A percentile compares a stretch with the other conserved stretches of the same genome.
Conservation (phyloP, 2,329 filamentous ascomycete genomes). For the Alternaria sp. region DNA sequence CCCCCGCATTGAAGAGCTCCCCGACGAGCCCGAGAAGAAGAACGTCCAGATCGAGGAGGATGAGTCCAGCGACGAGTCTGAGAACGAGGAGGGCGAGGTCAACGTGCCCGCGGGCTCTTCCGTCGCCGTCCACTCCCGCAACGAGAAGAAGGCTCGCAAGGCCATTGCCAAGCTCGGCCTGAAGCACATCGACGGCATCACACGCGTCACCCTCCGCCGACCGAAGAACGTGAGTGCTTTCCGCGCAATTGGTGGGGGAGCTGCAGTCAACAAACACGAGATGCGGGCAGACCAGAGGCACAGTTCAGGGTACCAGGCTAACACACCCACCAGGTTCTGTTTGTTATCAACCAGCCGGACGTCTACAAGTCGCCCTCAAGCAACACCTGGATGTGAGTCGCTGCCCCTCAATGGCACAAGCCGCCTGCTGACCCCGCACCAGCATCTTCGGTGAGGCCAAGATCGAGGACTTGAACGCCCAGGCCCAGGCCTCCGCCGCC, state of each 20-base stretch:
- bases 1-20: slow-evolving; percentile 96
- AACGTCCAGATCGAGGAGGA: slow-evolving; percentile 76
- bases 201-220: slow-evolving; percentile 93
- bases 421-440: slow-evolving; percentile 33
- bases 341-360: slow-evolving; percentile 99
- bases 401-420: slow-evolving; percentile 8
- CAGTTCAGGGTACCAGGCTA: slow-evolving; percentile 19
- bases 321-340: slow-evolving; percentile 75
- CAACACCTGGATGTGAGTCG: slow-evolving; percentile 99
- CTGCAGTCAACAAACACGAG: slow-evolving; percentile 9
- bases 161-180: slow-evolving; percentile 98
- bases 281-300: slow-evolving; percentile 5
- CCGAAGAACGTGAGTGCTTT: slow-evolving; percentile 90
- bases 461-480: slow-evolving; percentile 99
- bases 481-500: slow-evolving; percentile 92
- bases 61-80: slow-evolving; percentile 74
- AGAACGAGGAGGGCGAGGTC: slow-evolving; percentile 73
- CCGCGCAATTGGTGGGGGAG: slow-evolving; percentile 23
- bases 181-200: slow-evolving; percentile 96
- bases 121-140: slow-evolving; percentile 94
- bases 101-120: slow-evolving; percentile 82
- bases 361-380: slow-evolving; percentile 99
- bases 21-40: slow-evolving; percentile 84
- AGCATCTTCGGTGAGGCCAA: slow-evolving; percentile 99
- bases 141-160: slow-evolving; percentile 99